A percentile compares a stretch with the other conserved stretches of the same genome.
phyloP scores from a whole-genome alignment of 345 rosid species.

The Raphanus sativus region DNA sequence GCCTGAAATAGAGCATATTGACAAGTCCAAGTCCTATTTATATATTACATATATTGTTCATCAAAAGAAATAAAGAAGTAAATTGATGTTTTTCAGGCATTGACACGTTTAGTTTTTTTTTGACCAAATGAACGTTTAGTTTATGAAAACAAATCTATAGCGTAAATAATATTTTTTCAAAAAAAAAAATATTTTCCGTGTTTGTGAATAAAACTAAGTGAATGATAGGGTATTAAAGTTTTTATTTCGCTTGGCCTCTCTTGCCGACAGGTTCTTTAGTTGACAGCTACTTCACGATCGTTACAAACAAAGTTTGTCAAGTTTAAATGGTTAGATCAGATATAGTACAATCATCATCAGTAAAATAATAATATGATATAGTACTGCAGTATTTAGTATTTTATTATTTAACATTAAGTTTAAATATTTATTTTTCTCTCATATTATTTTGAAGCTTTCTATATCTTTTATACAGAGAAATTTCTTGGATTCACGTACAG shows the following conservation, averaged over 20 bases:
- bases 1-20: conserved; percentile 33
- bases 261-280: conserved; percentile 35
- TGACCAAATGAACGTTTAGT: conserved; percentile 13
- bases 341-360: not conserved
- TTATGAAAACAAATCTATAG: conserved; percentile 5
- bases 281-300: conserved; percentile 38
- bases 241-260: conserved; percentile 6
- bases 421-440: not conserved
- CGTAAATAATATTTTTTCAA: not conserved
- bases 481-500: too few relatives aligned
- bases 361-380: not conserved
- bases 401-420: not conserved
- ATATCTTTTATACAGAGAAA: not conserved
- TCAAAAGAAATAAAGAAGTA: not conserved
- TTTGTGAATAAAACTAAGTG: conserved; percentile 21
- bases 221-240: conserved; percentile 22
- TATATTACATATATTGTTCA: not conserved
- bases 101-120: conserved; percentile 31
- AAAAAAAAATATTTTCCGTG: not conserved
- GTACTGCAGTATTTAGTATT: not conserved
- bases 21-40: conserved; percentile 22
- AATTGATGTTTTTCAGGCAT: conserved; percentile 6
- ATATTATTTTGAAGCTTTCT: not conserved
- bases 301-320: conserved; percentile 24
- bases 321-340: conserved; percentile 10